Evolutionary conservation across 2,329 filamentous ascomycete genomes (phyloP), one percentile per base, ranked within the genome.

Genomic region (Paraconiothyrium brasiliense): DNA sequence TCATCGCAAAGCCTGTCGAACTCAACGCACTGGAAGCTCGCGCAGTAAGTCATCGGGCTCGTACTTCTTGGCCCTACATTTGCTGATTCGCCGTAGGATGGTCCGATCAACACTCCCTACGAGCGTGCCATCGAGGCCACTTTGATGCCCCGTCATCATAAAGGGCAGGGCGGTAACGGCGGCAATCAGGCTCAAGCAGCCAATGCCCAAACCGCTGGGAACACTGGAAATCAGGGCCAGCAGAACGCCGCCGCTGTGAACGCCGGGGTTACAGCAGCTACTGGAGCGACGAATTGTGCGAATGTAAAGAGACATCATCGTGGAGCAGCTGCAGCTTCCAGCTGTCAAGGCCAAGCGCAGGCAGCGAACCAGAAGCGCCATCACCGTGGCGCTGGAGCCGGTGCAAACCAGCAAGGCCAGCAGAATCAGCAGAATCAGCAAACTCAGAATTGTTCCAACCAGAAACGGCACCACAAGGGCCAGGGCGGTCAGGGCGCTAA

Each of bases 321-420:
- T 20, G 20, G 43, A 20, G 43, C 9, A 46, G 22, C 22, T 6
- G 8, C 20, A 3, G 24, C 11, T 14, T 11, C 11, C n/a, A 24
- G 24, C 46, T 24, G 22, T 13, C 11, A 14, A 6, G 46, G 24
- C 13, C 46, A 48, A 16, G 32, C 30, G 13, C 27, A 30, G 16
- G 24, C 10, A 14, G 55, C 55, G 30, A 57, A 57, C 55, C 34
- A 43, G 55, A 57, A 57, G 48, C 35, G 56, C 5, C 56, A 58
- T 34, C 46, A 58, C 46, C 41, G 52, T 35, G 56, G 55, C 16
- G 30, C 30, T 1, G 55, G 55, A 37, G 49, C 24, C 4, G 39
- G 27, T n/a, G 37, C 9, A 24, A 27, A 22, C 11, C 11, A 34
- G 27, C 27, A 34, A 46, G 16, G 14, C 8, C 13, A n/a, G 16